Evolutionary conservation across 495 filamentous ascomycete genomes (phyloP).

Genomic region (Podospora pseudoanserina): DNA sequence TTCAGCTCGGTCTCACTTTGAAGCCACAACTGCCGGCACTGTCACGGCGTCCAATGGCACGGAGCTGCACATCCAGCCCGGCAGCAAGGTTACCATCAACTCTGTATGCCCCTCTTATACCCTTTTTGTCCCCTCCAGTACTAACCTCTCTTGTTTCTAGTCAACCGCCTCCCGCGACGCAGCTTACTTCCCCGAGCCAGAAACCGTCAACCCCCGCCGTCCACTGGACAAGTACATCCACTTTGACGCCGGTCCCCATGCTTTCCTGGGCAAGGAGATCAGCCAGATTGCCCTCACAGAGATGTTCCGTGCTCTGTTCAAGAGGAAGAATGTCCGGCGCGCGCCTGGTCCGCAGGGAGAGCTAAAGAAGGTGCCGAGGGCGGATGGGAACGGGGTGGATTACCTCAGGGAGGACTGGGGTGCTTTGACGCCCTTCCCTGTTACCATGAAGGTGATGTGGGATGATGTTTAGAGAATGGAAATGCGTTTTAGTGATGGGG

Average conservation of each 20-base stretch:
- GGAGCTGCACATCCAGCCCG: conserved; percentile 38
- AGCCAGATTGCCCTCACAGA: conserved; percentile 61
- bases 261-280: conserved; percentile 58
- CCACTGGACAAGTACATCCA: conserved; percentile 66
- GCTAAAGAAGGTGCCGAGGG: conserved; percentile 60
- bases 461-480: conserved; percentile 27
- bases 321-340: conserved; percentile 60
- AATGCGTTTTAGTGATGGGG: too few species aligned
- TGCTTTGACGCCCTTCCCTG: conserved; percentile 69
- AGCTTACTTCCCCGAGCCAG: conserved; percentile 64
- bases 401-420: conserved; percentile 76
- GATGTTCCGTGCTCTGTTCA: conserved; percentile 66
- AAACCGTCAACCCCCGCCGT: conserved; percentile 61
- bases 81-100: conserved; percentile 46
- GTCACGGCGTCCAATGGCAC: conserved; percentile 51
- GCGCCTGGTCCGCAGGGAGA: conserved; percentile 65
- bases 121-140: conserved; percentile 35
- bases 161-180: conserved; percentile 57
- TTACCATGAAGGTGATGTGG: conserved; percentile 58
- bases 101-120: conserved; percentile 49
- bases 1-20: conserved; percentile 48
- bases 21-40: conserved; percentile 42
- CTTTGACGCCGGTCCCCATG: conserved; percentile 60
- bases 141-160: conserved; percentile 27
- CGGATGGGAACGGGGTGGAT: conserved; percentile 46